A percentile compares a stretch with the other conserved stretches of the same genome.
Evolutionary conservation across 2,329 filamentous ascomycete genomes (phyloP).

Genomic region (Talaromyces sp.): DNA sequence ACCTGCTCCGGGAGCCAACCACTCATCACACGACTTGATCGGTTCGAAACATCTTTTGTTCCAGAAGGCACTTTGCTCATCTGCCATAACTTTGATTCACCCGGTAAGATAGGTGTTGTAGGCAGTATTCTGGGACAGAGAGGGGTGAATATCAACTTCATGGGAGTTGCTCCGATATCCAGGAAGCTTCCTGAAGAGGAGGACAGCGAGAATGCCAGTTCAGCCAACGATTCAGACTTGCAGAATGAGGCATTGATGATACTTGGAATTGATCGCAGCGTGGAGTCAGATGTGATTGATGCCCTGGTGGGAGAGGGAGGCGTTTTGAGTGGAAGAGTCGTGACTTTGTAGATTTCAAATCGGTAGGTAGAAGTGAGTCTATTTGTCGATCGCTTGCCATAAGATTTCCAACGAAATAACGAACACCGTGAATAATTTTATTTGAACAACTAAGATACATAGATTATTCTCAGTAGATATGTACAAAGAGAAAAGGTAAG

Average conservation of each 20-base stretch:
- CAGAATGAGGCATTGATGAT: constrained; percentile 77
- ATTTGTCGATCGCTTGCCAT: not conserved
- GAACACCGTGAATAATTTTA: not conserved
- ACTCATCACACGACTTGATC: constrained; percentile 67
- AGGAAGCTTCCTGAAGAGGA: constrained; percentile 14
- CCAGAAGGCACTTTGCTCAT: constrained; percentile 72
- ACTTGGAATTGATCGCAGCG: constrained; percentile 62
- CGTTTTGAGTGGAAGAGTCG: constrained; percentile 49
- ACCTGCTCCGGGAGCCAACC: constrained; percentile 31
- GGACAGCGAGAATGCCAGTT: constrained; percentile 16
- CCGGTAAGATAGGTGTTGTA: constrained; percentile 77
- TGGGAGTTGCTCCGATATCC: constrained; percentile 59
- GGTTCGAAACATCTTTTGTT: constrained; percentile 68
- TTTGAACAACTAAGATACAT: too few species aligned
- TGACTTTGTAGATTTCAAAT: constrained; percentile 35
- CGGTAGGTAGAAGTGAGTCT: not conserved
- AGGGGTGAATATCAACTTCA: constrained; percentile 73
- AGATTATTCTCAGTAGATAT: not conserved
- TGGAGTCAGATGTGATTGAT: constrained; percentile 52
- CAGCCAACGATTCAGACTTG: constrained; percentile 19
- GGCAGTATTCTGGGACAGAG: constrained; percentile 64
- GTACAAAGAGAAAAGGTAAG: not conserved
- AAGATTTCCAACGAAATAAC: not conserved
- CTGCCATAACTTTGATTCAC: constrained; percentile 73
- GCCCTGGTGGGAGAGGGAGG: constrained; percentile 46